phyloP scores from a whole-genome alignment of 306 rosid species.

The Gynostemma pentaphyllum region DNA sequence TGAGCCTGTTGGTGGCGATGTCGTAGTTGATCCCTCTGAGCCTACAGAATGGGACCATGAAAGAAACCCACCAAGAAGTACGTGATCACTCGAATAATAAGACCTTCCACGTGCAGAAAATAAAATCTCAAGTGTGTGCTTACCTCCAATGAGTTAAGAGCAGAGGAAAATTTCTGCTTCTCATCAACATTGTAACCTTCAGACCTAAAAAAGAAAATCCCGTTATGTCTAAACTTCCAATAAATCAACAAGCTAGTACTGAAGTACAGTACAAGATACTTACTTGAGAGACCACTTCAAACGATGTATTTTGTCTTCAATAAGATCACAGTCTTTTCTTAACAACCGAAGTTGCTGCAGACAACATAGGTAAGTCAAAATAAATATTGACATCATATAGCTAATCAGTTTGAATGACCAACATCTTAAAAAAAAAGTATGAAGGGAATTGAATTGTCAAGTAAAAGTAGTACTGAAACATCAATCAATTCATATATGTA shows the following conservation, averaged over 20 bases:
- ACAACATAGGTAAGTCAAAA: too few relatives aligned
- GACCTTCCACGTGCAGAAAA: too few relatives aligned
- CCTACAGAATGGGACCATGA: constrained; percentile 29
- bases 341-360: constrained; percentile 63
- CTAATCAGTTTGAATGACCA: too few relatives aligned
- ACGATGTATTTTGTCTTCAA: constrained; percentile 80
- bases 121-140: too few relatives aligned
- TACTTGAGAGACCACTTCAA: constrained; percentile 76
- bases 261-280: constrained; percentile 10
- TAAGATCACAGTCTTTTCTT: constrained; percentile 67
- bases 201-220: constrained; percentile 56
- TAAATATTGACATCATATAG: too few relatives aligned
- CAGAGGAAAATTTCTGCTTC: constrained; percentile 33
- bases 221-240: constrained; percentile 6
- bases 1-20: constrained; percentile 55
- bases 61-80: too few relatives aligned
- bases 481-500: too few relatives aligned
- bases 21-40: constrained; percentile 48
- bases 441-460: not conserved
- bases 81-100: too few relatives aligned
- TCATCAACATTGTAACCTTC: constrained; percentile 37
- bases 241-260: constrained; percentile 1
- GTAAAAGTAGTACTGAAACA: too few relatives aligned
- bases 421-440: too few relatives aligned
- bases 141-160: constrained; percentile 52